Percentiles rank a stretch among this genome's conserved stretches.
Evolutionary conservation across 192 early-diverging fungal genomes (phyloP).

Genomic region (Entophlyctis luteolus): DNA sequence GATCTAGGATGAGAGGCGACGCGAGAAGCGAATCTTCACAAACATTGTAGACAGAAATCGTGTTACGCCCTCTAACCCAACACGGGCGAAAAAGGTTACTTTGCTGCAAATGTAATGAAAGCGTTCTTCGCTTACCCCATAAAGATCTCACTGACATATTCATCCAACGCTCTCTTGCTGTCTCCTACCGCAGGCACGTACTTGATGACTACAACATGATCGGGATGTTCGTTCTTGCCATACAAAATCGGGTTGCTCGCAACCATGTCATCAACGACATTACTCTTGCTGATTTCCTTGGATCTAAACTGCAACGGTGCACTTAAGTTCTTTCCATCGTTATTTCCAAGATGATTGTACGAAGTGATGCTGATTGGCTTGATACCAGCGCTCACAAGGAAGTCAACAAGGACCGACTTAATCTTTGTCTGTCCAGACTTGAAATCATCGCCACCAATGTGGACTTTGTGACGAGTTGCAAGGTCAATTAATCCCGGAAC

Average conservation of each 20-base stretch:
- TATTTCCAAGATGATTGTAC: constrained; percentile 99
- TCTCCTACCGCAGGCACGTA: constrained; percentile 95
- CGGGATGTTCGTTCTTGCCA: constrained; percentile 71
- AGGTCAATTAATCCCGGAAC: constrained; percentile 90
- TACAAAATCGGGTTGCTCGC: constrained; percentile 89
- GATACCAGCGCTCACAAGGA: constrained; percentile 97
- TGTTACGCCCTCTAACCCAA: constrained; percentile 68
- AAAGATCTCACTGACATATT: constrained; percentile 98
- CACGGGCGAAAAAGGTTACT: not conserved
- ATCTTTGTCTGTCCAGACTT: constrained; percentile 99
- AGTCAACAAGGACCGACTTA: constrained; percentile 98
- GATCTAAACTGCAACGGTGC: constrained; percentile 96
- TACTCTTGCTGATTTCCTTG: constrained; percentile 99
- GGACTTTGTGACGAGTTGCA: constrained; percentile 81
- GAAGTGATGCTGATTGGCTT: constrained; percentile 94
- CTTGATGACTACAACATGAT: constrained; percentile 96
- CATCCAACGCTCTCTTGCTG: constrained; percentile 96
- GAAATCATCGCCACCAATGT: constrained; percentile 99
- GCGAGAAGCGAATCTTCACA: constrained; percentile 99
- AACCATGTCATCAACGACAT: constrained; percentile 99
- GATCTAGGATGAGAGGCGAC: constrained; percentile 93
- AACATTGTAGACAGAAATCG: constrained; percentile 96
- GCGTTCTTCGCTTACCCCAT: constrained; percentile 62
- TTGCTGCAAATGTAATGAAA: not conserved
- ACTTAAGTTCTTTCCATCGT: constrained; percentile 97